Percentiles rank a stretch among this genome's conserved stretches.
These are phyloP conservation scores for Galeopsis tetrahit DNA, from an alignment of 257 asterid species.

Conservation along the genomic window DNA sequence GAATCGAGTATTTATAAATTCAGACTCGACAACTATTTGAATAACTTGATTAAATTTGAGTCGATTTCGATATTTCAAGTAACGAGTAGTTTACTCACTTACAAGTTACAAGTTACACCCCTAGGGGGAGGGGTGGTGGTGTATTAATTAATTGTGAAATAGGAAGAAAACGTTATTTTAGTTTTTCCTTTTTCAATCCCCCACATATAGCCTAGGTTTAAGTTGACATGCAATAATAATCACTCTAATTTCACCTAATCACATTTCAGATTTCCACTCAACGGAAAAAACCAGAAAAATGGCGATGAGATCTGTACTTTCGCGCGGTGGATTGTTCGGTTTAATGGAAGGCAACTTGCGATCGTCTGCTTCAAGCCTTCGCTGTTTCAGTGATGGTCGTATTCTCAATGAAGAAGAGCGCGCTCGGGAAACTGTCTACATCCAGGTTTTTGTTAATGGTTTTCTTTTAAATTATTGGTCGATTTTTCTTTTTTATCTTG, in stretches of 20 bases:
- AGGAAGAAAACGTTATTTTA: neutral
- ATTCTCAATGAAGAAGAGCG: slow-evolving; percentile 86
- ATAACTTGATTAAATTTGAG: too few relatives aligned
- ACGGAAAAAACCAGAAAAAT: slow-evolving; percentile 28
- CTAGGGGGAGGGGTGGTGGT: too few relatives aligned
- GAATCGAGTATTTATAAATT: too few relatives aligned
- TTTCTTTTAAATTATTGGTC: neutral
- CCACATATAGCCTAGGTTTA: slow-evolving; percentile 21
- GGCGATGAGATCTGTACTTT: slow-evolving; percentile 45
- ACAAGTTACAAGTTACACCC: too few relatives aligned
- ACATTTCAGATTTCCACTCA: neutral
- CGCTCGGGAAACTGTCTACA: slow-evolving; percentile 76
- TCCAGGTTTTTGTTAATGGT: slow-evolving; percentile 53
- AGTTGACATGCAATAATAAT: slow-evolving; percentile 6
- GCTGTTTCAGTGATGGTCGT: slow-evolving; percentile 64
- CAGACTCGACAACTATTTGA: too few relatives aligned
- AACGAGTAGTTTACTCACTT: too few relatives aligned
- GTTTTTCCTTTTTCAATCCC: neutral
- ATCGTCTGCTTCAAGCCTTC: slow-evolving; percentile 40
- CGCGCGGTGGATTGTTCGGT: slow-evolving; percentile 47
- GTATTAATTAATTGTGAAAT: neutral
- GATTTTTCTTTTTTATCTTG: neutral
- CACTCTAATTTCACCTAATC: slow-evolving; percentile 26
- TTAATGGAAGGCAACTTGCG: slow-evolving; percentile 34
- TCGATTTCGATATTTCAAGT: too few relatives aligned